Percentiles rank a stretch among this genome's conserved stretches.
These are phyloP conservation scores for Blastocystis hominis DNA, from an alignment of 352 stramenopile species.

Conservation along the genomic window DNA sequence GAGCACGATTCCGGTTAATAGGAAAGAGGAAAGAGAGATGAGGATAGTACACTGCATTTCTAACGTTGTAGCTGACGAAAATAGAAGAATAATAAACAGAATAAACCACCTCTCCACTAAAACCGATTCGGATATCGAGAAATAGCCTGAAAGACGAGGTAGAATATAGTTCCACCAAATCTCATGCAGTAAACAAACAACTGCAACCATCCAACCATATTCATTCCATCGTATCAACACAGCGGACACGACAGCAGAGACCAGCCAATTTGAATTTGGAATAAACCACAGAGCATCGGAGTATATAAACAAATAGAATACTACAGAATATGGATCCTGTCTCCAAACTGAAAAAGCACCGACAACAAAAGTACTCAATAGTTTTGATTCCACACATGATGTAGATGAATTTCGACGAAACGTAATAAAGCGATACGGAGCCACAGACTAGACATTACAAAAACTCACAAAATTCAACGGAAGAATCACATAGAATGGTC, in stretches of 20 bases:
- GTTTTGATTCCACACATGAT: not conserved
- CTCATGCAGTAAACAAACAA: not conserved
- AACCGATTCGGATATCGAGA: slow-evolving; percentile 6
- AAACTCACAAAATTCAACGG: too few relatives aligned
- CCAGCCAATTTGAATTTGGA: not conserved
- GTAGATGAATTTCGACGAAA: not conserved
- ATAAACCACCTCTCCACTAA: slow-evolving; percentile 10
- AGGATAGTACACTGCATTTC: not conserved
- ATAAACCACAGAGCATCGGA: not conserved
- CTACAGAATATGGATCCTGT: not conserved
- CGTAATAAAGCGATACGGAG: not conserved
- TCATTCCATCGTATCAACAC: not conserved
- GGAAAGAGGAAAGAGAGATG: not conserved
- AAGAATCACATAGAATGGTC: not conserved
- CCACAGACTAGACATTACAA: not conserved
- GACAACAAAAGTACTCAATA: not conserved
- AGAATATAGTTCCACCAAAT: not conserved
- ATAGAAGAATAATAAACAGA: not conserved
- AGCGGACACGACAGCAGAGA: not conserved
- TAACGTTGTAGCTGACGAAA: not conserved
- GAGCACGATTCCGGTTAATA: not conserved
- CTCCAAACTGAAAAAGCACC: not conserved
- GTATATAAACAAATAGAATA: not conserved
- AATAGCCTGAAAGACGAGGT: not conserved
- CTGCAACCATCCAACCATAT: not conserved